A percentile compares a stretch with the other conserved stretches of the same genome.
Evolutionary conservation across 805 yeast species (phyloP).

Genomic region (Suhomyces kilbournensis): DNA sequence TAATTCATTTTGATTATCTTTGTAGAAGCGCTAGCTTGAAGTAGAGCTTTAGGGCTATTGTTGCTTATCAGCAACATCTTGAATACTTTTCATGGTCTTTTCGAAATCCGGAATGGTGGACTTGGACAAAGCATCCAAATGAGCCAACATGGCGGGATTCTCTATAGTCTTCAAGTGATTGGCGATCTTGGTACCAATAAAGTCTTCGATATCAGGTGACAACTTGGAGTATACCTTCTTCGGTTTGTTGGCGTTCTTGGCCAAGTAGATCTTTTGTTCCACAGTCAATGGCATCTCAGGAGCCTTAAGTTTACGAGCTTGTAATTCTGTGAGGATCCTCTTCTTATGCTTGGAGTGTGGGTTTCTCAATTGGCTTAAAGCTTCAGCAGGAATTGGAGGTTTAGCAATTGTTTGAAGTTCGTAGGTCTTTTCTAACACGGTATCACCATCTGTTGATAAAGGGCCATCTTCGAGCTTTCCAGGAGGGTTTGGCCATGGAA

Average conservation of each 20-base stretch:
- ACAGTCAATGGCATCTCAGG: constrained; percentile 77
- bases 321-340: constrained; percentile 51
- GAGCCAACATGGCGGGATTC: constrained; percentile 34
- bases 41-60: not conserved
- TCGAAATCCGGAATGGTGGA: constrained; percentile 28
- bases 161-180: constrained; percentile 34
- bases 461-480: constrained; percentile 51
- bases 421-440: constrained; percentile 69
- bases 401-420: constrained; percentile 65
- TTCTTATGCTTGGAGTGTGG: constrained; percentile 68
- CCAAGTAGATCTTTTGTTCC: constrained; percentile 57
- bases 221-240: constrained; percentile 36
- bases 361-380: constrained; percentile 68
- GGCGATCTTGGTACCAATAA: constrained; percentile 50
- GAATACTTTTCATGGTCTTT: constrained; percentile 23
- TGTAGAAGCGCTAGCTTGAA: not conserved
- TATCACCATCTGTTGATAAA: constrained; percentile 53
- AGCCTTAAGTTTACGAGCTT: constrained; percentile 58
- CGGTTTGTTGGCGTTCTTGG: constrained; percentile 40
- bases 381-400: constrained; percentile 67
- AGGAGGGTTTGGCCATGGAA: constrained; percentile 87
- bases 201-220: constrained; percentile 54
- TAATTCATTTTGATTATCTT: not conserved
- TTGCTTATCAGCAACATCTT: not conserved
- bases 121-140: constrained; percentile 38